A percentile compares a stretch with the other conserved stretches of the same genome.
Conservation (phyloP, 257 asterid genomes). For the Przewalskia tangutica region DNA sequence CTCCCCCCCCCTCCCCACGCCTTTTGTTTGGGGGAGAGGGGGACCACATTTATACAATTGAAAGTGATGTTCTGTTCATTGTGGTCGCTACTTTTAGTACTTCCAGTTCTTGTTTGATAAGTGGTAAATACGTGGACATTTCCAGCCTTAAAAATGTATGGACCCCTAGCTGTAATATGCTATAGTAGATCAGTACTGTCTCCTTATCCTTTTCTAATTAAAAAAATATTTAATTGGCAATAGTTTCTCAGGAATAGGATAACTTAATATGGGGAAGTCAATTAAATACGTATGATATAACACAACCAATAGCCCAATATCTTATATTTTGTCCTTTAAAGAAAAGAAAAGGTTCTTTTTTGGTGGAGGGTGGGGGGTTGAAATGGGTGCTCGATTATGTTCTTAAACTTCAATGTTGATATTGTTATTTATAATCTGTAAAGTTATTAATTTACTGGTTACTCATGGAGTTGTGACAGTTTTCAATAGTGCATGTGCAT, state of each 20-base stretch:
- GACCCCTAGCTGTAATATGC: not conserved
- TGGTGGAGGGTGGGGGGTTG: no score
- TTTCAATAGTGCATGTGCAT: conserved; percentile 33
- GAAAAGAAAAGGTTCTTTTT: not conserved
- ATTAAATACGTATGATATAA: not conserved
- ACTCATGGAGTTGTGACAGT: conserved; percentile 7
- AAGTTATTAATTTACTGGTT: conserved; percentile 32
- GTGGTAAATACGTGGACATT: not conserved
- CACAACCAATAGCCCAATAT: not conserved
- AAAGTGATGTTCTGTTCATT: not conserved
- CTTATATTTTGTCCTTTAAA: not conserved
- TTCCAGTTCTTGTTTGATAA: not conserved
- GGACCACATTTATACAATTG: not conserved
- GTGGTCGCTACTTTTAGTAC: not conserved
- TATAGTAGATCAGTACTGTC: not conserved
- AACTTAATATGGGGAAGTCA: not conserved
- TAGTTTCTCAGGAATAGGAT: not conserved
- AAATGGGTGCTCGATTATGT: not conserved
- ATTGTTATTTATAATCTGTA: conserved; percentile 24
- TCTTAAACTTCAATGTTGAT: not conserved
- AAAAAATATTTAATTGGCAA: not conserved
- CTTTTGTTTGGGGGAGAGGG: not conserved
- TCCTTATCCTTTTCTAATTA: not conserved
- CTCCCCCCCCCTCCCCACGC: conserved; percentile 9
- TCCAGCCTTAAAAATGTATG: not conserved